Base-by-base conservation (phyloP, 1,284 basidiomycete species). In the Tilletia indica region DNA sequence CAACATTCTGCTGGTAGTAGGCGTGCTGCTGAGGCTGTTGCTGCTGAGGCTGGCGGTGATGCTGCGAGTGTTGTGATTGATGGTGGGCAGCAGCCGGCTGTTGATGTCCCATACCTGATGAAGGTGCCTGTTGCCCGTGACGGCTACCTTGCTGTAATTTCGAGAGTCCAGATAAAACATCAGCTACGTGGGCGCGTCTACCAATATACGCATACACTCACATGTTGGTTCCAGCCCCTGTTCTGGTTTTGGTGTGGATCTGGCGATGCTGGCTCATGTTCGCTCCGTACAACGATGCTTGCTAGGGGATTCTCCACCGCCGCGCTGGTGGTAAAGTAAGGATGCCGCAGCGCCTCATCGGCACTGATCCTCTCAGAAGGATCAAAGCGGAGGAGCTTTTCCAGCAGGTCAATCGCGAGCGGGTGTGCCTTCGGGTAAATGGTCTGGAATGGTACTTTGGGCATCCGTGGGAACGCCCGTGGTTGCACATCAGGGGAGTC, bases 361-460 rank as follows among this genome's bases (percentile, higher is more conserved):
- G 96, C 96, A 11, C 93, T 93, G 74, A 97, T 90, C 71, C 97
- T 91, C 82, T 95, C 91, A 39, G 91, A 89, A 0, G 97, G 97
- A 84, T 99, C 97, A 82, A 99, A 99, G 83, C 97, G 94, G 68
- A 99, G 89, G 58, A 99, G 90, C 73, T 92, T 90, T 84, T 99
- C 97, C 66, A 99, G 90, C 3, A 99, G 89, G 85, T 97, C 93
- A 80, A 98, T 89, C 14, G 96, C 70, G 84, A 93, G 91, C 48
- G 92, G 90, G 3, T 94, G 91, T 2, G 96, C 95, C 83, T 96
- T 96, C 1, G 95, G 93, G 67, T 97, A 89, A 49, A 98, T 90
- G 78, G 93, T 91, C 70, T 90, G 89, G 85, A 97, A 91, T 9
- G 93, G 90, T 82, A 97, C 91, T 82, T 94, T 94, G 14, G 93